Percentiles rank a stretch among this genome's conserved stretches.
Evolutionary conservation across 1,284 basidiomycete genomes (phyloP).

Genomic region (Marasmius oreades): DNA sequence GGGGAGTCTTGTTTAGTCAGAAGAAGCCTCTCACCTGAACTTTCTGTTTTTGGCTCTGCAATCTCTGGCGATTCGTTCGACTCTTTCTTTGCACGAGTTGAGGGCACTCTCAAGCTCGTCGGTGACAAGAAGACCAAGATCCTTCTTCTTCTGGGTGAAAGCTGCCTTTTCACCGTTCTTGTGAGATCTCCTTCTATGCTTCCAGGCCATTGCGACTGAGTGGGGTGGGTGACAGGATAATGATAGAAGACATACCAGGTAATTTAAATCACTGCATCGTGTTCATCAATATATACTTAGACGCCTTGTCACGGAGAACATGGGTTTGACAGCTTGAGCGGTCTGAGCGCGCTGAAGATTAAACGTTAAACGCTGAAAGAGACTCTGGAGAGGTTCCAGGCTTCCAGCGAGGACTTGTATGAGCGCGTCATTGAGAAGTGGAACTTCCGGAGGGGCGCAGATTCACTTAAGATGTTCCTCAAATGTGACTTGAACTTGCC

Average conservation of each 20-base stretch:
- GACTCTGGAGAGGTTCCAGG: too few relatives aligned
- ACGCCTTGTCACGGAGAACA: not conserved
- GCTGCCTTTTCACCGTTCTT: not conserved
- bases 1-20: not conserved
- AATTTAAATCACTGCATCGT: not conserved
- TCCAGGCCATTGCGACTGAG: not conserved
- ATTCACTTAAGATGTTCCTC: too few relatives aligned
- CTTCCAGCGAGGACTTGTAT: too few relatives aligned
- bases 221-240: not conserved
- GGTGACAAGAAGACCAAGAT: slow-evolving; percentile 24
- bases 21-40: slow-evolving; percentile 17
- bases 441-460: too few relatives aligned
- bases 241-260: not conserved
- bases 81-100: slow-evolving; percentile 22
- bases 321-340: not conserved
- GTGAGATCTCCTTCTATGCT: not conserved
- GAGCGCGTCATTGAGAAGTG: too few relatives aligned
- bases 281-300: not conserved
- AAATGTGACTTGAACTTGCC: too few relatives aligned
- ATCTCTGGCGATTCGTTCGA: slow-evolving; percentile 23
- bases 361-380: too few relatives aligned
- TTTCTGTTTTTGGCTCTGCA: slow-evolving; percentile 24
- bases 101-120: slow-evolving; percentile 25
- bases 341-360: not conserved
- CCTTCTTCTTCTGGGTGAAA: slow-evolving; percentile 1